These are phyloP conservation scores for Marsdenia floribunda DNA, from an alignment of 257 asterid genomes.

Conservation along the genomic window DNA sequence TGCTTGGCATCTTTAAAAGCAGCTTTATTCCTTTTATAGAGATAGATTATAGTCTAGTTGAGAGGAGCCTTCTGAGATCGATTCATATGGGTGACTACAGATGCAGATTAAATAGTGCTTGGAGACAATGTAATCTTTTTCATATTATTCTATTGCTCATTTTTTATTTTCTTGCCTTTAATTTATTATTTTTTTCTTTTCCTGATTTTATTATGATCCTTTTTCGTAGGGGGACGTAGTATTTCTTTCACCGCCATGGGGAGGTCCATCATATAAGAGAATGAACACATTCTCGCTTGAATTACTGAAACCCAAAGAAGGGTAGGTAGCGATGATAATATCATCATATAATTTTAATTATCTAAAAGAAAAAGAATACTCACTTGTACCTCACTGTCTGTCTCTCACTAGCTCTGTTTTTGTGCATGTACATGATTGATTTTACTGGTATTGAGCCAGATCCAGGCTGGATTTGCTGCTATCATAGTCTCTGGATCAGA, in stretches of 20 bases:
- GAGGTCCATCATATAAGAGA: constrained; percentile 72
- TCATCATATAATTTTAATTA: background rate
- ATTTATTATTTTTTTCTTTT: constrained; percentile 1
- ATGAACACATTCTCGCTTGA: constrained; percentile 55
- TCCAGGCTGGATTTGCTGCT: constrained; percentile 1
- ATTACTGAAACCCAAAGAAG: constrained; percentile 70
- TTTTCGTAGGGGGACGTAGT: constrained; percentile 67
- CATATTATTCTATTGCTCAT: background rate
- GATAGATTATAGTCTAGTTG: background rate
- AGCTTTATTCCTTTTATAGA: background rate
- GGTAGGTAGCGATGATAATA: constrained; percentile 41
- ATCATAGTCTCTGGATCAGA: background rate
- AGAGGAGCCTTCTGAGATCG: background rate
- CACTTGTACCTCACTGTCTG: background rate
- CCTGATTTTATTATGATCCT: constrained; percentile 7
- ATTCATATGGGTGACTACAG: background rate
- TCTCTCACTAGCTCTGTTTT: background rate
- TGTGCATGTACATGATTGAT: background rate
- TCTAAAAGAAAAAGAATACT: background rate
- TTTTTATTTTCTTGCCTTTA: background rate
- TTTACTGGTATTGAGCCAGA: background rate
- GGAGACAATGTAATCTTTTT: background rate
- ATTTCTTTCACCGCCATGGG: constrained; percentile 98
- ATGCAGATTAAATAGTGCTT: background rate
- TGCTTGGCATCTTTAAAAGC: background rate